Percentiles rank a stretch among this genome's conserved stretches.
phyloP scores from a whole-genome alignment of 768 basidiomycete genomes.

The Amanita molliuscula region DNA sequence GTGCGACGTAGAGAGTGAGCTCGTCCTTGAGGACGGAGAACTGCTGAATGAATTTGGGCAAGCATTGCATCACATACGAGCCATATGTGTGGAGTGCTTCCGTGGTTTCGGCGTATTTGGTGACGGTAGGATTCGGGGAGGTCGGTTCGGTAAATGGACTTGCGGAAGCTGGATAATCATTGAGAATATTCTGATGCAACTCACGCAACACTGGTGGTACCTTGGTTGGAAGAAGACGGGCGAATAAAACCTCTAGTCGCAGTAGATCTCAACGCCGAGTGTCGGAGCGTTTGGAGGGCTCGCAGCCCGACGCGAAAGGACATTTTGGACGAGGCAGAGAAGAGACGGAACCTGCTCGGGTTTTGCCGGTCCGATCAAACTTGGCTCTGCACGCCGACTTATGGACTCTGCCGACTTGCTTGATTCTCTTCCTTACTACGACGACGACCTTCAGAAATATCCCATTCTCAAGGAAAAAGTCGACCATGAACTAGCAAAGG shows the following conservation, averaged over 20 bases:
- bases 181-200: conserved; percentile 6
- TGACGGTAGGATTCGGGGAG: conserved; percentile 76
- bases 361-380: conserved; percentile 21
- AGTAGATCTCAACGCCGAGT: conserved; percentile 23
- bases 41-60: conserved; percentile 97
- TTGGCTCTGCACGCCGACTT: conserved; percentile 8
- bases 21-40: conserved; percentile 97
- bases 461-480: conserved; percentile 68
- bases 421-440: conserved; percentile 90
- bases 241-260: conserved; percentile 33
- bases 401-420: conserved; percentile 32
- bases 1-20: conserved; percentile 79
- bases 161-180: conserved; percentile 36
- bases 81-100: conserved; percentile 84
- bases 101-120: conserved; percentile 61
- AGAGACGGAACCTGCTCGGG: conserved; percentile 15
- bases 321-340: conserved; percentile 18
- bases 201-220: conserved; percentile 19
- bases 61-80: conserved; percentile 84
- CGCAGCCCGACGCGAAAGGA: conserved; percentile 29
- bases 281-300: conserved; percentile 32
- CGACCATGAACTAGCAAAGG: conserved; percentile 64
- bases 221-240: conserved; percentile 36
- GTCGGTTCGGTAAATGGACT: conserved; percentile 86
- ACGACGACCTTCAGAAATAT: conserved; percentile 78